phyloP scores from a whole-genome alignment of 164 flowering plant genomes.

The Litsea cubeba region DNA sequence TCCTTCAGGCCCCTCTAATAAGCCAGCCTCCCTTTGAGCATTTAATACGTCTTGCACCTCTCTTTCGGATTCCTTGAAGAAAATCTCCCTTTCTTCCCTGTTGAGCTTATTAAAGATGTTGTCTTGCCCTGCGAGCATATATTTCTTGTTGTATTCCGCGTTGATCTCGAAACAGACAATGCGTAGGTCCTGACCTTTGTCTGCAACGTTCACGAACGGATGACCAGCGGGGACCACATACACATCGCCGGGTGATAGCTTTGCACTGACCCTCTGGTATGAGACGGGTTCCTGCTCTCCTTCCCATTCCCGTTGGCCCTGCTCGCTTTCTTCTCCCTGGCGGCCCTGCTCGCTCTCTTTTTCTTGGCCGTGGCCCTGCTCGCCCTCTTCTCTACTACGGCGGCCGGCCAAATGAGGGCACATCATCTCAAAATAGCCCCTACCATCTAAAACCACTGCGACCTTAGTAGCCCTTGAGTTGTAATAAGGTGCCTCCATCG shows the following conservation, averaged over 20 bases:
- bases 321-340: too few species aligned
- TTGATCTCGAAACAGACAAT: conserved; percentile 52
- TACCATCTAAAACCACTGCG: conserved; percentile 32
- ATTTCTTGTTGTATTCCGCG: conserved; percentile 32
- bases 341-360: too few species aligned
- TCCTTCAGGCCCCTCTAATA: conserved; percentile 20
- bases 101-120: conserved; percentile 36
- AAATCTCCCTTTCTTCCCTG: conserved; percentile 47
- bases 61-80: conserved; percentile 23
- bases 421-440: conserved; percentile 40
- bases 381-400: not conserved
- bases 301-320: too few species aligned
- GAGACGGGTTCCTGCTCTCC: conserved; percentile 9
- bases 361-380: too few species aligned
- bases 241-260: conserved; percentile 24
- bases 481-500: conserved; percentile 37
- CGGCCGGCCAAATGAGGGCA: conserved; percentile 36
- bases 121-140: conserved; percentile 47
- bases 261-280: conserved; percentile 21
- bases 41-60: conserved; percentile 29
- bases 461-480: conserved; percentile 34
- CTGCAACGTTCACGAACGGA: conserved; percentile 43
- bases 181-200: conserved; percentile 38
- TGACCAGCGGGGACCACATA: conserved; percentile 57
- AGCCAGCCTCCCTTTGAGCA: conserved; percentile 11